Percentiles rank a stretch among this genome's conserved stretches.
Conservation (phyloP, 345 rosid species). For the Murraya paniculata region DNA sequence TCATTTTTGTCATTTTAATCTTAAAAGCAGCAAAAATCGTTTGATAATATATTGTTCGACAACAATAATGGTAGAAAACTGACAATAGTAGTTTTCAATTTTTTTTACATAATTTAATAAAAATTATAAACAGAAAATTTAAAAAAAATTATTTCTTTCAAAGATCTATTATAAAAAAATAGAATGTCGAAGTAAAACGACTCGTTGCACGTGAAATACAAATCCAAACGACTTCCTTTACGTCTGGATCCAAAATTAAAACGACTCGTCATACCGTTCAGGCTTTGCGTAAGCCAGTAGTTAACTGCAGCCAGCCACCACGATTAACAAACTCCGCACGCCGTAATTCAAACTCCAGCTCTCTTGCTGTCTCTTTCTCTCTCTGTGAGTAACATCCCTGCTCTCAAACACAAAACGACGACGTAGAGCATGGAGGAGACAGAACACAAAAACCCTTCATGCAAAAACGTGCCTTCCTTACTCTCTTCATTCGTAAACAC, state of each 20-base stretch:
- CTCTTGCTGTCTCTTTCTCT: background rate
- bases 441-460: constrained; percentile 25
- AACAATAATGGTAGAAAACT: no score
- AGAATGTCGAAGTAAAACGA: background rate
- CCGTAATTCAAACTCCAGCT: background rate
- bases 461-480: constrained; percentile 46
- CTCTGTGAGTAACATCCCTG: background rate
- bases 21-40: no score
- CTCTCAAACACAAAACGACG: background rate
- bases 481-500: constrained; percentile 78
- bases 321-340: background rate
- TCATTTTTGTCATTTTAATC: no score
- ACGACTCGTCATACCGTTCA: background rate
- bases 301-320: background rate
- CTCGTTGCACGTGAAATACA: background rate
- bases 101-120: no score
- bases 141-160: no score
- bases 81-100: no score
- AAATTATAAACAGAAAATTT: no score
- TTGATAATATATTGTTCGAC: no score
- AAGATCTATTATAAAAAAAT: no score
- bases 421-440: constrained; percentile 27
- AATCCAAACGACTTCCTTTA: background rate
- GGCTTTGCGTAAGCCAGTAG: background rate
- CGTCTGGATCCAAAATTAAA: background rate